phyloP scores from a whole-genome alignment of 1,284 basidiomycete species.

The Ustilago xerochloae region DNA sequence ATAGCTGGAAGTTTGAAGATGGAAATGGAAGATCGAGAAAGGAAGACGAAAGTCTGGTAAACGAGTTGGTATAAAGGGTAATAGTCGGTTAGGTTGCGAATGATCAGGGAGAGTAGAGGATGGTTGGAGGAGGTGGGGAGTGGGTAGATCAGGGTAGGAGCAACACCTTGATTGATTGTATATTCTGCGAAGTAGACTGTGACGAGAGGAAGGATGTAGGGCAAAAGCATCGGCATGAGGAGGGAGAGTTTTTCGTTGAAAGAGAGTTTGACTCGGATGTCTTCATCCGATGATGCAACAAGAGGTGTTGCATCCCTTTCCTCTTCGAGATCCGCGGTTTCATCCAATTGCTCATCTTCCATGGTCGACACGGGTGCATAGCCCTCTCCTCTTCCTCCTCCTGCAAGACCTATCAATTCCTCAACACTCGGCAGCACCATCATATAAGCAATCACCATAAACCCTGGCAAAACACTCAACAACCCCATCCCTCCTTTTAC shows the following conservation, averaged over 20 bases:
- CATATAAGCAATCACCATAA: constrained; percentile 58
- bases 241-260: constrained; percentile 62
- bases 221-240: constrained; percentile 60
- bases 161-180: constrained; percentile 69
- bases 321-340: not conserved
- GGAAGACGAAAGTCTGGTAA: constrained; percentile 86
- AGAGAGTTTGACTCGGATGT: constrained; percentile 27
- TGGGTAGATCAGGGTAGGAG: constrained; percentile 90
- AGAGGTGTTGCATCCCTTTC: not conserved
- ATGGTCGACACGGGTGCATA: constrained; percentile 28
- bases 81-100: constrained; percentile 88
- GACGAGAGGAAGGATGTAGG: constrained; percentile 63
- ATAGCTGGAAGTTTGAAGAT: constrained; percentile 83
- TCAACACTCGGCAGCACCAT: constrained; percentile 44
- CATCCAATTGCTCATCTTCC: constrained; percentile 5
- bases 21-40: constrained; percentile 91
- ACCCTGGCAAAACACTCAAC: constrained; percentile 53
- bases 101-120: constrained; percentile 78
- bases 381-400: not conserved
- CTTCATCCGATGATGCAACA: not conserved
- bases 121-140: constrained; percentile 76
- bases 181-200: constrained; percentile 67
- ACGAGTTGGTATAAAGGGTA: constrained; percentile 77
- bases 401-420: constrained; percentile 3
- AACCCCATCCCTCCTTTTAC: constrained; percentile 82